Percentiles rank a stretch among this genome's conserved stretches.
Conservation (phyloP, 176 grass and related monocot species). For the Cocos nucifera region DNA sequence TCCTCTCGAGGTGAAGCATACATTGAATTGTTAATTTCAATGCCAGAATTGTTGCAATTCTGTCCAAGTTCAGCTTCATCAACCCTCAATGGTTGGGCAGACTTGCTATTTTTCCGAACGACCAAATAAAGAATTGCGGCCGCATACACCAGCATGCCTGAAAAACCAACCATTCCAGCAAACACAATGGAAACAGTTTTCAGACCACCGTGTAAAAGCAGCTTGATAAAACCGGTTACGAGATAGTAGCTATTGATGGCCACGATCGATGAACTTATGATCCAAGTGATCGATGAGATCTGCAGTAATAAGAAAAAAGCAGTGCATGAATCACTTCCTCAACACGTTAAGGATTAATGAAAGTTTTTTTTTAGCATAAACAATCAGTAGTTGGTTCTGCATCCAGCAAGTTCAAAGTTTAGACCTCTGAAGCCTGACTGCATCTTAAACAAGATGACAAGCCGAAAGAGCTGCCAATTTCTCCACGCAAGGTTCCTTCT, state of each 20-base stretch:
- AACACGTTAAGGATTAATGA: too few relatives aligned
- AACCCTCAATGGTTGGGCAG: constrained; percentile 42
- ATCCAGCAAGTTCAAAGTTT: too few relatives aligned
- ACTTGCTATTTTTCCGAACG: constrained; percentile 69
- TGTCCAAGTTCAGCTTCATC: constrained; percentile 27
- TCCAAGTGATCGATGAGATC: constrained; percentile 66
- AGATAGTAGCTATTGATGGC: constrained; percentile 81
- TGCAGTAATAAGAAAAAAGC: constrained; percentile 22
- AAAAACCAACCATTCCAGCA: constrained; percentile 66
- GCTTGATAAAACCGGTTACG: constrained; percentile 44
- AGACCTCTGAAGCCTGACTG: too few relatives aligned
- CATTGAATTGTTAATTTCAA: constrained; percentile 27
- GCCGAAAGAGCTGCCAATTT: too few relatives aligned
- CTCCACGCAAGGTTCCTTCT: too few relatives aligned
- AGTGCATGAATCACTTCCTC: background rate
- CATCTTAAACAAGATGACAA: too few relatives aligned
- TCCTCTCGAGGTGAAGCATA: constrained; percentile 76
- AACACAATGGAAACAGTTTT: constrained; percentile 55
- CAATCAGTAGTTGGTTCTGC: too few relatives aligned
- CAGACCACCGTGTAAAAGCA: constrained; percentile 54
- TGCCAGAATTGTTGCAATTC: background rate
- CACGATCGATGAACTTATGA: constrained; percentile 60
- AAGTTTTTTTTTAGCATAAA: too few relatives aligned
- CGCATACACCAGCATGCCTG: constrained; percentile 72
- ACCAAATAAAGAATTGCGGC: constrained; percentile 61